Evolutionary conservation across 805 yeast species (phyloP), one percentile per base, ranked within the genome.

Genomic region (Saturnispora sanitii): DNA sequence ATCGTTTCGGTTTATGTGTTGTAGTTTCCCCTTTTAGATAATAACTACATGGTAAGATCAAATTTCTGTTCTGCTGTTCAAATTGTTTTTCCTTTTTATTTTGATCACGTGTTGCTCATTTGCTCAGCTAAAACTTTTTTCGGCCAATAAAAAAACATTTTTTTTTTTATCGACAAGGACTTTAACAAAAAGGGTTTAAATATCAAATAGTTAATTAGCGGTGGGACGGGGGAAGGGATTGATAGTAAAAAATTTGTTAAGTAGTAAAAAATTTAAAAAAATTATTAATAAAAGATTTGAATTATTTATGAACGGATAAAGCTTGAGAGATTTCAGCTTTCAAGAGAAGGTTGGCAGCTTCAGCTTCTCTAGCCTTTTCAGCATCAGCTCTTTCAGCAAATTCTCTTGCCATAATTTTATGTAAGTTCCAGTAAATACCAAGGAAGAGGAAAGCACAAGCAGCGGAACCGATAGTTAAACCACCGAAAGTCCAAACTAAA

Each of bases 401-500:
- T 40, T 58, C 60, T 19, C 32, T 33, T 23, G 45, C 56, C 54
- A 58, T 55, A 15, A 47, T 41, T 35, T 53, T 47, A 33, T 57
- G 58, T 44, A 61, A 56, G 36, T 53, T 55, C 61, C 62, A 57
- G 48, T 51, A 57, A 16, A 47, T 46, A 30, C 49, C 37, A 36
- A 57, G 44, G 47, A 57, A 58, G 6, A 44, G 35, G 19, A 51
- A 18, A 3, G 68, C 67, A 34, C 66, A 65, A 2, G 65, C 69
- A 29, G 55, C 54, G 16, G 40, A 25, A 13, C 31, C 38, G 17
- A 23, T 26, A 5, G 67, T 64, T 40, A 63, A 49, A 36, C 60
- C 70, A 17, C 58, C 64, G 45, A 65, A 67, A 19, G 70, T 68
- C 60, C 68, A 62, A 35, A 67, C 63, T 45, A 67, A 55, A 40